Conservation (phyloP, 768 basidiomycete species). For the Rossbeevera mucosa region DNA sequence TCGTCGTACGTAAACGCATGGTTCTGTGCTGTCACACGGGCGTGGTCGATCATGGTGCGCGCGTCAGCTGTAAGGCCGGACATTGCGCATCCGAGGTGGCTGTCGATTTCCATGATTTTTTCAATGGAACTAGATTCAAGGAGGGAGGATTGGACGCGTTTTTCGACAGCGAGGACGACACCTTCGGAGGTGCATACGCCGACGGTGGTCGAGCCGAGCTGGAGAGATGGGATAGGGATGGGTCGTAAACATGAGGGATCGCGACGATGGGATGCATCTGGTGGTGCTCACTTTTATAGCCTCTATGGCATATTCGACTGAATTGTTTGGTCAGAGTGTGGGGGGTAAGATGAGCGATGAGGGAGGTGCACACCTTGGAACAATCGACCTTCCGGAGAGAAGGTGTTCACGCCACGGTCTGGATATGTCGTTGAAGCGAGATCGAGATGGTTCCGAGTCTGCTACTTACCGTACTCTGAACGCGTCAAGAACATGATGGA, state of each 20-base stretch:
- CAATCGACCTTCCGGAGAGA: slow-evolving; percentile 95
- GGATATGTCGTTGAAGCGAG: not conserved
- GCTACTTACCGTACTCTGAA: slow-evolving; percentile 79
- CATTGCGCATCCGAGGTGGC: slow-evolving; percentile 97
- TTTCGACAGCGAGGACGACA: slow-evolving; percentile 93
- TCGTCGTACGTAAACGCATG: slow-evolving; percentile 98
- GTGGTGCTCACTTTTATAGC: slow-evolving; percentile 82
- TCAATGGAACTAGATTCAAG: slow-evolving; percentile 95
- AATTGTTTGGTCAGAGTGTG: slow-evolving; percentile 10
- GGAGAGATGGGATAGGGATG: slow-evolving; percentile 9
- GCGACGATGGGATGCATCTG: not conserved
- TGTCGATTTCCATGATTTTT: slow-evolving; percentile 99
- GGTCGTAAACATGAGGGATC: not conserved
- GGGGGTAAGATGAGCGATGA: not conserved
- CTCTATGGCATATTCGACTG: slow-evolving; percentile 99
- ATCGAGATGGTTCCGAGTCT: not conserved
- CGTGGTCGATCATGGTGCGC: slow-evolving; percentile 99
- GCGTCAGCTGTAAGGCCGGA: slow-evolving; percentile 96
- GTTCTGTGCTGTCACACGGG: slow-evolving; percentile 92
- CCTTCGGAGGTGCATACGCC: slow-evolving; percentile 90
- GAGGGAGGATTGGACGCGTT: slow-evolving; percentile 95
- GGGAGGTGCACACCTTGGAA: slow-evolving; percentile 78
- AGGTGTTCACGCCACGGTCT: slow-evolving; percentile 99
- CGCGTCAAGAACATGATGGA: slow-evolving; percentile 83
- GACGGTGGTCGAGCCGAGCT: slow-evolving; percentile 98